Conservation (phyloP, 257 asterid genomes). For the Penstemon eatonii region DNA sequence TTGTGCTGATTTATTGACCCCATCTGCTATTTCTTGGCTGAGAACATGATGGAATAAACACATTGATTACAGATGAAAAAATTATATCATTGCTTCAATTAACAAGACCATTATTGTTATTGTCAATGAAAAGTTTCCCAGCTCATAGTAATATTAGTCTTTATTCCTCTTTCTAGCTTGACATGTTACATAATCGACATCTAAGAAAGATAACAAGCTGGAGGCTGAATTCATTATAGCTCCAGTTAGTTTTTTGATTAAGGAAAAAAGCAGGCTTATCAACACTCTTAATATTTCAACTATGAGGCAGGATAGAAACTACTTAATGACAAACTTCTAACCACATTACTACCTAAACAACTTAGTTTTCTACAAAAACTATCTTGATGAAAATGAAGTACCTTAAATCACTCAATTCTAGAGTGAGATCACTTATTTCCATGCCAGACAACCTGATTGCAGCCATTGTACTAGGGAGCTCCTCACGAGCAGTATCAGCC, state of each 20-base stretch:
- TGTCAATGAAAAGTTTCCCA: not conserved
- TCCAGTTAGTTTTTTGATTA: no score
- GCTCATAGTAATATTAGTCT: not conserved
- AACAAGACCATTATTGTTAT: not conserved
- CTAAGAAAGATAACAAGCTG: not conserved
- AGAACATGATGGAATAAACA: constrained; percentile 30
- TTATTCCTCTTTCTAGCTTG: not conserved
- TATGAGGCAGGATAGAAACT: no score
- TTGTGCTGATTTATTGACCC: constrained; percentile 86
- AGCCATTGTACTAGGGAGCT: constrained; percentile 92
- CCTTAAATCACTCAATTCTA: constrained; percentile 87
- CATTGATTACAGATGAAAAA: constrained; percentile 19
- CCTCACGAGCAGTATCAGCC: constrained; percentile 84
- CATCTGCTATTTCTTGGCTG: constrained; percentile 90
- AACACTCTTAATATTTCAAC: no score
- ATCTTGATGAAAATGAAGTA: constrained; percentile 26
- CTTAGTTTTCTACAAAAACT: constrained; percentile 9
- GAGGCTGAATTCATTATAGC: not conserved
- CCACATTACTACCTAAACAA: no score
- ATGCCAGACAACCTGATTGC: constrained; percentile 82
- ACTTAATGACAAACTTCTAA: no score
- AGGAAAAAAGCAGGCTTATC: no score
- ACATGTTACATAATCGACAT: not conserved
- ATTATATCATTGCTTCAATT: constrained; percentile 4
- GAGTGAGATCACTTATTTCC: constrained; percentile 90